Evolutionary conservation across 1,284 basidiomycete species (phyloP).

Genomic region (Marasmius tenuissimus): DNA sequence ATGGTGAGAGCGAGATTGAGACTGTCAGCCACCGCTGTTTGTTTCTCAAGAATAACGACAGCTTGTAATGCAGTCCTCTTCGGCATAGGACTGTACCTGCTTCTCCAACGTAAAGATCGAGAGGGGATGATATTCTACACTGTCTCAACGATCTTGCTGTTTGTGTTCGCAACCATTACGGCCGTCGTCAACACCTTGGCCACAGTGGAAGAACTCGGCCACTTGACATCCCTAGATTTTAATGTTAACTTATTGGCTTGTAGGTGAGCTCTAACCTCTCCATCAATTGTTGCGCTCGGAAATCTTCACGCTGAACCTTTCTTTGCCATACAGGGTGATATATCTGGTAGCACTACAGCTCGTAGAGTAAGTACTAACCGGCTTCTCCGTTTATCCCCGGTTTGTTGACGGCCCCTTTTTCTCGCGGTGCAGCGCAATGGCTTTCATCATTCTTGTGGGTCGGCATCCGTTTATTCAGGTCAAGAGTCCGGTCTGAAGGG

Average conservation of each 20-base stretch:
- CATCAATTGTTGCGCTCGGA: not conserved
- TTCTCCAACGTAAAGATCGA: not conserved
- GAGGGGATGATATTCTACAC: not conserved
- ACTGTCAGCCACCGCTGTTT: not conserved
- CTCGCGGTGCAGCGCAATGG: not conserved
- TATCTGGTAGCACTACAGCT: not conserved
- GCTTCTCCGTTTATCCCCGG: no score
- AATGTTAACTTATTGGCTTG: not conserved
- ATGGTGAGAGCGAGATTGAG: not conserved
- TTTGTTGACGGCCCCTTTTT: no score
- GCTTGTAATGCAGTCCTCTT: not conserved
- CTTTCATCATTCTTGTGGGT: not conserved
- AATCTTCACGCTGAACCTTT: not conserved
- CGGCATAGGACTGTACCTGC: not conserved
- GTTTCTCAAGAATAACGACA: not conserved
- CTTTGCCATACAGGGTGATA: not conserved
- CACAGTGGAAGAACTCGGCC: not conserved
- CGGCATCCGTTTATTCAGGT: no score
- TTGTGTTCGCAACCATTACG: not conserved
- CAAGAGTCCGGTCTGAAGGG: no score
- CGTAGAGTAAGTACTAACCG: not conserved
- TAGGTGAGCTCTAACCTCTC: not conserved
- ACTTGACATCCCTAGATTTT: not conserved
- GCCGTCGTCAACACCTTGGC: not conserved
- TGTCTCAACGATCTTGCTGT: not conserved